A percentile compares a stretch with the other conserved stretches of the same genome.
phyloP scores from a whole-genome alignment of 108 stramenopile species.

The Nitzschia sp. region DNA sequence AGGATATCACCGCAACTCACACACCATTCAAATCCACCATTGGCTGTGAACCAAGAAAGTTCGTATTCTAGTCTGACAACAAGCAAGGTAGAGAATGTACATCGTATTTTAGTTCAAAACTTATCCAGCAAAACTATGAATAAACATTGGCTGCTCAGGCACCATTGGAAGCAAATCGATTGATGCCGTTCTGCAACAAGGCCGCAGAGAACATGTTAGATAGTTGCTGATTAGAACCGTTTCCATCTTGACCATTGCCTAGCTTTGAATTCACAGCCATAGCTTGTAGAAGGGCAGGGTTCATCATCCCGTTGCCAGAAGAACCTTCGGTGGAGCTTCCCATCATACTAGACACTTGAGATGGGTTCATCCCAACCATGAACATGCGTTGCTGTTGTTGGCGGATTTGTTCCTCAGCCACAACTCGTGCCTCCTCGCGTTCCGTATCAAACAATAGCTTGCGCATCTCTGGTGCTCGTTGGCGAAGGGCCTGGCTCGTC shows the following conservation, averaged over 20 bases:
- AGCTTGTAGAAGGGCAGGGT: constrained; percentile 20
- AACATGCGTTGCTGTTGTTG: constrained; percentile 40
- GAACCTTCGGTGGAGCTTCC: background rate
- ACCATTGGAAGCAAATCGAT: constrained; percentile 37
- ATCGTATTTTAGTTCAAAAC: too few species aligned
- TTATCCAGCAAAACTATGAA: too few species aligned
- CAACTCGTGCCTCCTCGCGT: constrained; percentile 28
- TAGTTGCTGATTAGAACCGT: constrained; percentile 13
- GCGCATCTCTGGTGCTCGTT: constrained; percentile 77
- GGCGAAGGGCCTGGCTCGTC: constrained; percentile 71
- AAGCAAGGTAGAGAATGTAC: too few species aligned
- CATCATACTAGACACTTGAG: constrained; percentile 9
- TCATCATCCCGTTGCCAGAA: constrained; percentile 11
- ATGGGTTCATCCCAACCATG: constrained; percentile 19
- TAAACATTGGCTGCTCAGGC: constrained; percentile 1
- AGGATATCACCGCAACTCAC: too few species aligned
- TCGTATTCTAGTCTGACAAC: too few species aligned
- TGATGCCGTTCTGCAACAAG: constrained; percentile 35
- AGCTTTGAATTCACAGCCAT: constrained; percentile 20
- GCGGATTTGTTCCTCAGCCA: constrained; percentile 39
- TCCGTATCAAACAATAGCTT: constrained; percentile 66
- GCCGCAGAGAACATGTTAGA: constrained; percentile 36
- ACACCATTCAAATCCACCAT: too few species aligned
- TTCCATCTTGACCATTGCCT: constrained; percentile 12
- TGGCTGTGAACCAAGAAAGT: too few species aligned